Evolutionary conservation across 345 rosid genomes (phyloP), one percentile per base, ranked within the genome.

Genomic region (Salix exigua): DNA sequence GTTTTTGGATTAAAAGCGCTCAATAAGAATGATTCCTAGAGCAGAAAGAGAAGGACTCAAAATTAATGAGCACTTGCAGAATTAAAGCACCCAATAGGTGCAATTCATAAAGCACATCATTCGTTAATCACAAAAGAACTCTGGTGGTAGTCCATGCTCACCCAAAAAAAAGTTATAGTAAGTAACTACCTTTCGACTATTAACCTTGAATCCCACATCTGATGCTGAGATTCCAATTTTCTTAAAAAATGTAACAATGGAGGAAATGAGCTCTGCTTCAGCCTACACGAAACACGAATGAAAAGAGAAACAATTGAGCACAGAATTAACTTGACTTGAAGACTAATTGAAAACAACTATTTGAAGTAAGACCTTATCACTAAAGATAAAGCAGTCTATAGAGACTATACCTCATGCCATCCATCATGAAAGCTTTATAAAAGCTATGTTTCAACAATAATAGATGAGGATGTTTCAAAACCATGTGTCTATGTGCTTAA

Each of bases 181-280:
- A 62, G 44, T 58, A 70, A 66, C 25, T 63, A 95, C 98, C 98
- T 96, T 96, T 74, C 99, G 90, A 85, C 99, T 96, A 26, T 97
- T 93, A 87, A 93, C 86, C 84, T 87, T 93, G 82, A 96, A 91
- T 73, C 99, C 98, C 73, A 96, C 92, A 81, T 96, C 98, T 55
- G 91, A 86, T 44, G 92, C 81, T 42, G 91, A 88, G 78, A 96
- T 88, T 71, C 99, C 98, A 85, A 93, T 78, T 79, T 86, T 85
- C 84, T 89, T 93, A 85, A 93, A 93, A 86, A 93, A 91, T 44
- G 96, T 83, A 71, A 90, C 85, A 58, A 93, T 85, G 48, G 99
- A 88, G 67, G 98, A 91, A 67, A 93, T 83, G 42, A 93, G 96
- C 81, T 95, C 99, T 44, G 99, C 98, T 88, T 95, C 99, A 37